Conservation (phyloP, 2,329 filamentous ascomycete genomes). For the Akanthomyces uredinophilus region DNA sequence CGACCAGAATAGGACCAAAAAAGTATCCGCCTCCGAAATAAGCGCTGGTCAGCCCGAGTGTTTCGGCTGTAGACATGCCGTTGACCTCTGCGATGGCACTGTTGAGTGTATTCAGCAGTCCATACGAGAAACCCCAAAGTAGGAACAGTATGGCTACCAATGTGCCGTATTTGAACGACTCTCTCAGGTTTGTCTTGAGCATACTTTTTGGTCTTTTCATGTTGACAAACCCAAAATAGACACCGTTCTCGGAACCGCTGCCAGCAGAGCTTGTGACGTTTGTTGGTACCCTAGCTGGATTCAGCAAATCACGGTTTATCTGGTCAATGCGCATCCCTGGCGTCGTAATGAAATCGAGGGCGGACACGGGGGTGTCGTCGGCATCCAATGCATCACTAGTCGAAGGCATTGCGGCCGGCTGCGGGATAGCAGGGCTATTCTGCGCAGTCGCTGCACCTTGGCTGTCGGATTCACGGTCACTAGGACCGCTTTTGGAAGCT, state of each 20-base stretch:
- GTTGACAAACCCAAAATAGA: conserved; percentile 75
- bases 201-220: conserved; percentile 65
- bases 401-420: background rate
- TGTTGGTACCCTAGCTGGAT: conserved; percentile 19
- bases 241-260: conserved; percentile 37
- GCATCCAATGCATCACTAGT: conserved; percentile 19
- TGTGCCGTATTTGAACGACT: conserved; percentile 66
- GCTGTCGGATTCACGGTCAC: conserved; percentile 24
- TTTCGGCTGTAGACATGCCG: conserved; percentile 56
- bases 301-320: background rate
- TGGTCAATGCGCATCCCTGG: conserved; percentile 27
- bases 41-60: conserved; percentile 61
- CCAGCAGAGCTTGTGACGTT: conserved; percentile 32
- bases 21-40: conserved; percentile 70
- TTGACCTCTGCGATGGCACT: conserved; percentile 60
- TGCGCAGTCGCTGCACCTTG: conserved; percentile 1
- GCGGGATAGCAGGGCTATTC: background rate
- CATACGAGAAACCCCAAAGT: conserved; percentile 87
- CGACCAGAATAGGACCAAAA: conserved; percentile 63
- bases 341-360: conserved; percentile 43
- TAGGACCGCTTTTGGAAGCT: conserved; percentile 24
- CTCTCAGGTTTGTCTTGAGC: conserved; percentile 55
- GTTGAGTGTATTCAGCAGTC: conserved; percentile 78
- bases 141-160: conserved; percentile 79
- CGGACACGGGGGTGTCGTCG: conserved; percentile 28